phyloP scores from a whole-genome alignment of 805 yeast species.

The Zygosaccharomyces gambellarensis region DNA sequence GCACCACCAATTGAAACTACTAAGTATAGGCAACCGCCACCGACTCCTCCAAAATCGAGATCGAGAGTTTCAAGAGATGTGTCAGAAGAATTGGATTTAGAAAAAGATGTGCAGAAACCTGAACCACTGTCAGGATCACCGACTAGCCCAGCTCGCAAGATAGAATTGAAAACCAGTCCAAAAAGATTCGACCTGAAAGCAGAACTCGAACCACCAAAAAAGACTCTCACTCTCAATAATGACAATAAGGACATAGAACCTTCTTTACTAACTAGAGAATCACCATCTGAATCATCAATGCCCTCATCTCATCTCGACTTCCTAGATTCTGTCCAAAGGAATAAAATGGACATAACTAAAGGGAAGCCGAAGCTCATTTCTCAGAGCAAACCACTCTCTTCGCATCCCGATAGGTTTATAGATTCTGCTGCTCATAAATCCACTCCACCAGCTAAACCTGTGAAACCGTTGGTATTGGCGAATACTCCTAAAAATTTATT shows the following conservation, averaged over 20 bases:
- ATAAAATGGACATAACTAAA: neutral
- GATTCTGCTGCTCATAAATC: neutral
- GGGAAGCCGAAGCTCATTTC: neutral
- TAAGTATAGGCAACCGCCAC: slow-evolving; percentile 1
- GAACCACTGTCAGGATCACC: neutral
- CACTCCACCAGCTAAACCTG: neutral
- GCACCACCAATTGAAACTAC: neutral
- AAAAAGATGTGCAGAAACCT: neutral
- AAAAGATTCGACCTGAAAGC: neutral
- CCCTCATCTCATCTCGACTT: slow-evolving; percentile 14
- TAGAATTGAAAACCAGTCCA: slow-evolving; percentile 1
- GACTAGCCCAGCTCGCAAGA: neutral
- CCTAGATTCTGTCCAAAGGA: neutral
- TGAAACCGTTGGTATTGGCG: neutral
- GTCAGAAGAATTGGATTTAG: neutral
- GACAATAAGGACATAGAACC: neutral
- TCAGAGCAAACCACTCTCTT: neutral
- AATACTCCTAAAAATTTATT: neutral
- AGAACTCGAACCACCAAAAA: neutral
- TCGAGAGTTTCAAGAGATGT: neutral
- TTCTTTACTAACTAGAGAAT: neutral
- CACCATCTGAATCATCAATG: neutral
- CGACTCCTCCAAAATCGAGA: slow-evolving; percentile 9
- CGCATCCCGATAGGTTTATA: neutral
- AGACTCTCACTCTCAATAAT: neutral